phyloP scores from a whole-genome alignment of 805 yeast genomes.

The Monosporozyma yasuniensis region DNA sequence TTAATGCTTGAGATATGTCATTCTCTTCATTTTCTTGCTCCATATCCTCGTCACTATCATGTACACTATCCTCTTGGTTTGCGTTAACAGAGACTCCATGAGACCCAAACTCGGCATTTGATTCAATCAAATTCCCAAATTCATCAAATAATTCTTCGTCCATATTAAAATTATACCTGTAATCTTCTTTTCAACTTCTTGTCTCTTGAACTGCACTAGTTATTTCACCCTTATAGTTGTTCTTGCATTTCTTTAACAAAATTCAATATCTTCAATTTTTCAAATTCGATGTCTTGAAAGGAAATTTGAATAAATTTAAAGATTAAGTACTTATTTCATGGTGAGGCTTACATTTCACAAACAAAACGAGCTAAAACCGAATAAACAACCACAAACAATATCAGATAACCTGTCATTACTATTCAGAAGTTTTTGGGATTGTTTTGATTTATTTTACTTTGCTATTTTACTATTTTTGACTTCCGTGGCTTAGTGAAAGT shows the following conservation, averaged over 20 bases:
- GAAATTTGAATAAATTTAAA: background rate
- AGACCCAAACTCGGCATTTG: slow-evolving; percentile 2
- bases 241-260: background rate
- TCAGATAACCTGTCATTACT: background rate
- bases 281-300: background rate
- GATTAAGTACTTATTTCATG: background rate
- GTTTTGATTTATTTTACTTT: background rate
- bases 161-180: slow-evolving; percentile 34
- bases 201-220: background rate
- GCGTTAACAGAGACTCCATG: background rate
- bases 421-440: background rate
- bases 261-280: background rate
- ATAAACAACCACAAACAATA: background rate
- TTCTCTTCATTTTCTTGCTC: slow-evolving; percentile 8
- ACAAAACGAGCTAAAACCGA: background rate
- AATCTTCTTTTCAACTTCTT: background rate
- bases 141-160: slow-evolving; percentile 73
- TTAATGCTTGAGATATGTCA: background rate
- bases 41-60: background rate
- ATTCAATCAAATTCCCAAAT: slow-evolving; percentile 29
- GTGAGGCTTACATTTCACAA: background rate
- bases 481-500: background rate
- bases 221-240: background rate
- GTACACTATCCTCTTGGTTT: background rate
- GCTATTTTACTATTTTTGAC: background rate